A percentile compares a stretch with the other conserved stretches of the same genome.
These are phyloP conservation scores for Fusarium proliferatum DNA, from an alignment of 2,329 filamentous ascomycete genomes.

Conservation along the genomic window DNA sequence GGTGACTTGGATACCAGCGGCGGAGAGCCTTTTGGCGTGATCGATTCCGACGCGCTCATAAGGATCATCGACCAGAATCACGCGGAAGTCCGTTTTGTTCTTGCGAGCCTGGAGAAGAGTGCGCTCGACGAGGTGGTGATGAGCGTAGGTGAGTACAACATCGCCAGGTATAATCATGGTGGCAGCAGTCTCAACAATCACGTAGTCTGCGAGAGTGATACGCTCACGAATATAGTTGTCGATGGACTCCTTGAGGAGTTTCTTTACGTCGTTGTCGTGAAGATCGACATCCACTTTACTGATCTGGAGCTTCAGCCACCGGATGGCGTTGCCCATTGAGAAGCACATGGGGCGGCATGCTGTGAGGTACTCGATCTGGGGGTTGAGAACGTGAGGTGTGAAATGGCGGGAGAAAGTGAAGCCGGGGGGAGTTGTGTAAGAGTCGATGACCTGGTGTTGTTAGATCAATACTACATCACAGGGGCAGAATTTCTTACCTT, in stretches of 20 bases:
- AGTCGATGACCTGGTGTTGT: conserved; percentile 78
- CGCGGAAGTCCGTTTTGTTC: conserved; percentile 79
- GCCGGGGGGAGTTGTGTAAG: conserved; percentile 89
- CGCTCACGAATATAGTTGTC: conserved; percentile 92
- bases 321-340: conserved; percentile 96
- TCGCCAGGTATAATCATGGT: conserved; percentile 82
- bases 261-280: conserved; percentile 84
- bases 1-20: conserved; percentile 78
- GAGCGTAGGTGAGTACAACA: conserved; percentile 86
- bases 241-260: conserved; percentile 80
- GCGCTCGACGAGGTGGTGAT: conserved; percentile 86
- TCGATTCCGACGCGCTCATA: conserved; percentile 63
- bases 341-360: conserved; percentile 96
- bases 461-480: conserved; percentile 13
- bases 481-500: conserved; percentile 62
- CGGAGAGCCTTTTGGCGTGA: conserved; percentile 75
- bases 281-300: conserved; percentile 89
- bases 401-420: conserved; percentile 91
- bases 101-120: conserved; percentile 79
- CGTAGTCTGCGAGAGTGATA: conserved; percentile 85
- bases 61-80: conserved; percentile 83
- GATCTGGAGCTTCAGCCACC: conserved; percentile 93
- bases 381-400: conserved; percentile 88
- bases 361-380: conserved; percentile 94
- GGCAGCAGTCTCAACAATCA: conserved; percentile 82